Evolutionary conservation across 257 asterid genomes (phyloP), one percentile per base, ranked within the genome.

Genomic region (Agastache rugosa): DNA sequence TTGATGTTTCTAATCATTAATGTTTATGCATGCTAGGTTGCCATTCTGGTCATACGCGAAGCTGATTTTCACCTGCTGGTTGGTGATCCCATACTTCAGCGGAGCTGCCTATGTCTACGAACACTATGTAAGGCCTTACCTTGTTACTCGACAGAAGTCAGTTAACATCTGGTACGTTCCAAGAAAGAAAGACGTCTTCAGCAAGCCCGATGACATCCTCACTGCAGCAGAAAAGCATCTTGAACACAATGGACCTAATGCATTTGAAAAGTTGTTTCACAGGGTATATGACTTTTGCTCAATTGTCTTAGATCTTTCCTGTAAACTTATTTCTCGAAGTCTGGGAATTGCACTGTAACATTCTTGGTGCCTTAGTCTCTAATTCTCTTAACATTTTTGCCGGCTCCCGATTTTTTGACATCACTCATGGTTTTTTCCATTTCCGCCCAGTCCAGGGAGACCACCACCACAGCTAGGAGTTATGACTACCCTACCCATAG

Each of bases 1-100:
- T 39, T 39, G 11, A 19, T 17, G 8, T 20, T 12, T 25, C 16
- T 6, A 1, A 47, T 66, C 19, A 44, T 47, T 3, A 51, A 16
- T 8, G 20, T 44, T 67, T 58, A 37, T 34, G 35, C 63, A 47
- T 75, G 45, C n/a, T 83, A 95, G 98, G 98, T 60, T 95, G 34
- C 98, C 98, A n/a, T 82, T 95, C 83, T 95, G 99, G 99, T 85
- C 98, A 15, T 95, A 95, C 55, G 84, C 83, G 19, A 95, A 92
- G 84, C 87, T 92, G 80, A 85, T 95, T 12, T 82, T 88, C 65
- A 92, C 96, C 42, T 92, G 97, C 87, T 95, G 99, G 99, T 85
- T 95, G 84, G 97, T 95, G 73, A 90, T 95, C 58, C 99, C 99
- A 0, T 88, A 92, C 85, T 95, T 95, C 88, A 90, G 88, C 50